Evolutionary conservation across 805 yeast genomes (phyloP).

Genomic region (Ogataea nakhonphanomensis): DNA sequence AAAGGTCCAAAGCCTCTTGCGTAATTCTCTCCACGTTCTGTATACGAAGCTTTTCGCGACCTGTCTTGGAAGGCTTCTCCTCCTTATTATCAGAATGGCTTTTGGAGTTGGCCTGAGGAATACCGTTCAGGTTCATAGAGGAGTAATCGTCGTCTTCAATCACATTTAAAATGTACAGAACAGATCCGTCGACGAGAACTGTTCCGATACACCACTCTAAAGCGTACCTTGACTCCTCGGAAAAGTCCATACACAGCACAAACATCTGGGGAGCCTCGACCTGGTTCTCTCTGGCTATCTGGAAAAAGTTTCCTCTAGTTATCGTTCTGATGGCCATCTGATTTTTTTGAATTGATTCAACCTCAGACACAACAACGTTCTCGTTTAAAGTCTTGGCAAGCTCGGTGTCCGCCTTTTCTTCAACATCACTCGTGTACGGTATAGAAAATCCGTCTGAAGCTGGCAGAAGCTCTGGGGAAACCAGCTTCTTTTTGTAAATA

Average conservation of each 20-base stretch:
- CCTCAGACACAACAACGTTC: constrained; percentile 50
- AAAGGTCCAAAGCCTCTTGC: constrained; percentile 38
- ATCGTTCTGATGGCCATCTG: constrained; percentile 67
- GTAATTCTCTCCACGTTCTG: constrained; percentile 44
- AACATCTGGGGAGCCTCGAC: constrained; percentile 48
- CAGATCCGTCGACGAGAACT: constrained; percentile 76
- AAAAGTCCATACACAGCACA: constrained; percentile 74
- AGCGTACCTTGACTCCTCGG: constrained; percentile 80
- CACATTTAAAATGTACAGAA: constrained; percentile 67
- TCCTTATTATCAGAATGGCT: constrained; percentile 10
- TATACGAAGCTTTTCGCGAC: constrained; percentile 38
- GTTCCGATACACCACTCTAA: constrained; percentile 88
- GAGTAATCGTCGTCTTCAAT: constrained; percentile 43
- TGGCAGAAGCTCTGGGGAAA: constrained; percentile 49
- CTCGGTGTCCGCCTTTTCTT: constrained; percentile 59
- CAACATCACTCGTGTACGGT: constrained; percentile 69
- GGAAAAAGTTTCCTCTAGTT: constrained; percentile 65
- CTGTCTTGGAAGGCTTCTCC: constrained; percentile 16
- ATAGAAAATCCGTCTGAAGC: constrained; percentile 32
- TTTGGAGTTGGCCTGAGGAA: constrained; percentile 19
- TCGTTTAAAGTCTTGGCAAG: constrained; percentile 53
- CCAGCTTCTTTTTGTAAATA: constrained; percentile 54
- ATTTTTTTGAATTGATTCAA: constrained; percentile 49
- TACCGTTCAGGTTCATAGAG: constrained; percentile 35
- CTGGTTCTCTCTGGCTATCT: constrained; percentile 30